A percentile compares a stretch with the other conserved stretches of the same genome.
Conservation (phyloP, 2,329 filamentous ascomycete species). For the Verticillium longisporum region DNA sequence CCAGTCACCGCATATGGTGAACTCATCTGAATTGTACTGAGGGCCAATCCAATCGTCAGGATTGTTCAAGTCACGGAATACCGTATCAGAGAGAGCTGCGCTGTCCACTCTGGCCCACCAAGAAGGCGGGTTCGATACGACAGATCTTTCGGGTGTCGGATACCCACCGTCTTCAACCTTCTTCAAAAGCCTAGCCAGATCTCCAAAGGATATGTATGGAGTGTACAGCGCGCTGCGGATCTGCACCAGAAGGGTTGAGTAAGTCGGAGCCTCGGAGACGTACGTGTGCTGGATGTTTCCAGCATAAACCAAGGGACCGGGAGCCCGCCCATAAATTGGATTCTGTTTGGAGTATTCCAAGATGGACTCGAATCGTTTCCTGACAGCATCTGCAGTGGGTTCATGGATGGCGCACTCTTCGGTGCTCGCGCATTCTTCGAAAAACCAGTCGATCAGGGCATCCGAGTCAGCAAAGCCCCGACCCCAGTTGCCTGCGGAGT, state of each 20-base stretch:
- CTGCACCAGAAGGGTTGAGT: neutral
- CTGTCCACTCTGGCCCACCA: neutral
- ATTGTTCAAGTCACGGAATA: neutral
- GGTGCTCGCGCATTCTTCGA: slow-evolving; percentile 42
- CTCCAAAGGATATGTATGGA: neutral
- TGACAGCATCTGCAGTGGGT: neutral
- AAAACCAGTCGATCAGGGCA: slow-evolving; percentile 43
- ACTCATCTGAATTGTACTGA: neutral
- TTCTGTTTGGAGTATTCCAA: neutral
- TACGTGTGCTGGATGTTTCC: neutral
- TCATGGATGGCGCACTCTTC: slow-evolving; percentile 37
- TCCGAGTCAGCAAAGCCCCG: slow-evolving; percentile 46
- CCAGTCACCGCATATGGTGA: neutral
- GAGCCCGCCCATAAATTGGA: neutral
- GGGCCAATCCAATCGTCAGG: neutral
- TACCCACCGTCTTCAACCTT: neutral
- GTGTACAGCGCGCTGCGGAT: neutral
- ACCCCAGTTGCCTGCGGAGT: slow-evolving; percentile 33
- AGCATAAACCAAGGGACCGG: neutral
- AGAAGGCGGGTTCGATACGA: neutral
- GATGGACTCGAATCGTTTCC: neutral
- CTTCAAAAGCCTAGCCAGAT: neutral
- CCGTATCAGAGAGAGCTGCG: neutral
- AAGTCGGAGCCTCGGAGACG: neutral
- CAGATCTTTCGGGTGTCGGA: neutral